A percentile compares a stretch with the other conserved stretches of the same genome.
These are phyloP conservation scores for Metschnikowia continentalis DNA, from an alignment of 805 yeast species.

Conservation along the genomic window DNA sequence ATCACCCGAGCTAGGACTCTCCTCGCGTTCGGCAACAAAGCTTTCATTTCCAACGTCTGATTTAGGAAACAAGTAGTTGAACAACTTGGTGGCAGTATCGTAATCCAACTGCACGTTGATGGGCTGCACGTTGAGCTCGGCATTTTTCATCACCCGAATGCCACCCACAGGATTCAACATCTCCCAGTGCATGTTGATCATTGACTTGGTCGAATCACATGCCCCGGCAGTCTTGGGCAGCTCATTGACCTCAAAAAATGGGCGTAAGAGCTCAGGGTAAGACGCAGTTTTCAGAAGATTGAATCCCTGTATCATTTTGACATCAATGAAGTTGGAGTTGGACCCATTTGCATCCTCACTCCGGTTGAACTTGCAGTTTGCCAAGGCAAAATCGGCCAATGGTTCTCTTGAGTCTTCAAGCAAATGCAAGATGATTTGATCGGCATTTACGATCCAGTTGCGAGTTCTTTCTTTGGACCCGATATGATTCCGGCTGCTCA, in stretches of 20 bases:
- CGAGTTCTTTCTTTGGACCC: conserved; percentile 9
- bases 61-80: conserved; percentile 69
- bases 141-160: conserved; percentile 68
- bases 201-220: conserved; percentile 17
- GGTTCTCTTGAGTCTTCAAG: conserved; percentile 57
- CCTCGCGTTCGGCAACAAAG: neutral
- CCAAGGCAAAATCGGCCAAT: conserved; percentile 66
- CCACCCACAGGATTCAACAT: conserved; percentile 88
- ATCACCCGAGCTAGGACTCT: neutral
- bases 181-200: conserved; percentile 54
- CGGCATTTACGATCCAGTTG: conserved; percentile 36
- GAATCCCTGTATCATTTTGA: conserved; percentile 64
- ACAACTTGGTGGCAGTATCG: conserved; percentile 55
- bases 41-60: conserved; percentile 16
- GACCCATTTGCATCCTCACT: conserved; percentile 63
- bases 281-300: conserved; percentile 54
- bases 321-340: conserved; percentile 54
- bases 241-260: conserved; percentile 29
- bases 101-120: conserved; percentile 71
- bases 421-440: conserved; percentile 68
- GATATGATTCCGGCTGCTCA: conserved; percentile 8
- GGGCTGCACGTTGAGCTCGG: conserved; percentile 60
- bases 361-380: conserved; percentile 56
- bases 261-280: conserved; percentile 69
- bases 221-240: conserved; percentile 8